These are phyloP conservation scores for Paraphaeosphaeria minitans DNA, from an alignment of 2,329 filamentous ascomycete genomes.

Conservation along the genomic window DNA sequence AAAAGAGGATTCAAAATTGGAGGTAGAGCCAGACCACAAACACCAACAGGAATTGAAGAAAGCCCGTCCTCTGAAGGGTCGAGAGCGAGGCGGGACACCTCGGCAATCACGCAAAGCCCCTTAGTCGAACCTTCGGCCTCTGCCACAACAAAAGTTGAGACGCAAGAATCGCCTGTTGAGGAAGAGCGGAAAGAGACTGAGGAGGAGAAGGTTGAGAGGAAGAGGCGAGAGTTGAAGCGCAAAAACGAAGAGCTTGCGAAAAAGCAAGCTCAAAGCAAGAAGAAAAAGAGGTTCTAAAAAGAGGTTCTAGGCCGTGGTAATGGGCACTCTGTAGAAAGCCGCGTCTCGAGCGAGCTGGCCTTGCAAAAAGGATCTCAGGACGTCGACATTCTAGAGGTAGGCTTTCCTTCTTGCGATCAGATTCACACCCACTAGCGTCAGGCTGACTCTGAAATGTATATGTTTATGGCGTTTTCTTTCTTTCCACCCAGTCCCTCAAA, in stretches of 20 bases:
- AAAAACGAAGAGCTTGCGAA: constrained; percentile 59
- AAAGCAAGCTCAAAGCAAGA: constrained; percentile 52
- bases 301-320: constrained; percentile 28
- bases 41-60: constrained; percentile 13
- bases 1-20: constrained; percentile 40
- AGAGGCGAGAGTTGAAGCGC: constrained; percentile 61
- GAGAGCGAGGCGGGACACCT: constrained; percentile 12
- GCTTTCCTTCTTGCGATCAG: background rate
- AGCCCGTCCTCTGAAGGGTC: constrained; percentile 7
- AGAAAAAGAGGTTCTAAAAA: constrained; percentile 45
- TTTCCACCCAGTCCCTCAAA: background rate
- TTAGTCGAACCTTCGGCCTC: constrained; percentile 20
- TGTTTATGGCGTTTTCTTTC: background rate
- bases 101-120: constrained; percentile 15
- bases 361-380: background rate
- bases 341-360: background rate
- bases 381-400: background rate
- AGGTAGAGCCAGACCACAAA: constrained; percentile 29
- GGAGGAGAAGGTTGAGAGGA: constrained; percentile 60
- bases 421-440: background rate
- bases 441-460: background rate
- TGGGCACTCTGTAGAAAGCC: background rate
- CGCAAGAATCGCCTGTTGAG: constrained; percentile 18
- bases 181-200: constrained; percentile 46
- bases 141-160: background rate